These are phyloP conservation scores for Pythium dissimile DNA, from an alignment of 352 stramenopile genomes.

Conservation along the genomic window DNA sequence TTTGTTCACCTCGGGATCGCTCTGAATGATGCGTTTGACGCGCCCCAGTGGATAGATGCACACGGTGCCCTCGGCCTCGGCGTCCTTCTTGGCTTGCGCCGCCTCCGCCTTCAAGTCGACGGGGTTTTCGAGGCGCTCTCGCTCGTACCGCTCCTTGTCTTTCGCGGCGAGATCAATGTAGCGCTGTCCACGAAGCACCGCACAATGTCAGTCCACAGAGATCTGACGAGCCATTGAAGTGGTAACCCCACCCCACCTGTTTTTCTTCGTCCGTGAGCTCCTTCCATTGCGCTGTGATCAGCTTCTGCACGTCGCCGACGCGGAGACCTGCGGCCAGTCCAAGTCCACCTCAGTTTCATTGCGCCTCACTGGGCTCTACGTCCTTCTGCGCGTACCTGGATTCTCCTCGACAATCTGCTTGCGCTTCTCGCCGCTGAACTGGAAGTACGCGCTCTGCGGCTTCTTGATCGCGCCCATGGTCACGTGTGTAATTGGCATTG, in stretches of 20 bases:
- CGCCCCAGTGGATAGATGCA: slow-evolving; percentile 72
- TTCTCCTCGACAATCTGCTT: slow-evolving; percentile 64
- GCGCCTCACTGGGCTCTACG: neutral
- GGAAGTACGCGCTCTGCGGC: slow-evolving; percentile 82
- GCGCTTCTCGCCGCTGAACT: slow-evolving; percentile 78
- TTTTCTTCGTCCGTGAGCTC: slow-evolving; percentile 81
- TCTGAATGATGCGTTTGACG: slow-evolving; percentile 93
- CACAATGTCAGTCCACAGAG: too few relatives aligned
- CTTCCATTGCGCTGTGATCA: slow-evolving; percentile 90
- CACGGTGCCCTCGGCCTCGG: slow-evolving; percentile 22
- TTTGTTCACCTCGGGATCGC: slow-evolving; percentile 89
- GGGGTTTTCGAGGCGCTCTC: slow-evolving; percentile 69
- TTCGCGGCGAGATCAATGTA: slow-evolving; percentile 83
- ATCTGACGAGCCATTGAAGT: too few relatives aligned
- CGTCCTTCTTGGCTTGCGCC: slow-evolving; percentile 30
- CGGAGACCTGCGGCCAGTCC: slow-evolving; percentile 37
- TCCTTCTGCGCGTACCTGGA: slow-evolving; percentile 27
- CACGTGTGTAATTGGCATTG: neutral
- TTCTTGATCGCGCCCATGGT: slow-evolving; percentile 73
- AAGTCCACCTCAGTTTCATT: neutral
- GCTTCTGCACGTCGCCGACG: slow-evolving; percentile 84
- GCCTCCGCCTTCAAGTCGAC: slow-evolving; percentile 50
- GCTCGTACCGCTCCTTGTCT: slow-evolving; percentile 85
- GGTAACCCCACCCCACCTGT: slow-evolving; percentile 37
- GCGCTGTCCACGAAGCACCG: slow-evolving; percentile 20